Conservation (phyloP, 345 rosid species). For the Hypericum androsaemum region DNA sequence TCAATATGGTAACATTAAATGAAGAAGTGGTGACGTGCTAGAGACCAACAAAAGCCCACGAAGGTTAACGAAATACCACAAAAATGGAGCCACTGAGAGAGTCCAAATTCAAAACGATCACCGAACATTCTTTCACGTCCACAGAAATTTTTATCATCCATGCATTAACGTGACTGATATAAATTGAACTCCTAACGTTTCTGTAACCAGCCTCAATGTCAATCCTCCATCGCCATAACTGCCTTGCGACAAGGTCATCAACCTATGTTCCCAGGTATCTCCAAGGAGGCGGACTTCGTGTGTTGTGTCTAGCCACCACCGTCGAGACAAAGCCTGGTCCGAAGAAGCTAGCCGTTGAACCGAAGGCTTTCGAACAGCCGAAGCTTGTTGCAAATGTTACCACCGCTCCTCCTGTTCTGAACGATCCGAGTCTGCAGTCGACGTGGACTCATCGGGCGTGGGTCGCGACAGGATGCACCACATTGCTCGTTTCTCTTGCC, state of each 20-base stretch:
- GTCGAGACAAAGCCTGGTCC: conserved; percentile 26
- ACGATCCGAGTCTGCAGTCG: conserved; percentile 54
- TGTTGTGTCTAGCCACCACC: conserved; percentile 25
- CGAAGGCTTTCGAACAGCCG: conserved; percentile 12
- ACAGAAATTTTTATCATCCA: too few species aligned
- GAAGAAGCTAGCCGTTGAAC: conserved; percentile 18
- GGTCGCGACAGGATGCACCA: conserved; percentile 65
- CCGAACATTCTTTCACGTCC: too few species aligned
- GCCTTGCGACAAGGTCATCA: conserved; percentile 19
- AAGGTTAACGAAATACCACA: too few species aligned
- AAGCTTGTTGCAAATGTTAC: background rate
- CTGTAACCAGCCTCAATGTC: conserved; percentile 32
- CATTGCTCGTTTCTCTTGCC: conserved; percentile 44
- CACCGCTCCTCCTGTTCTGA: conserved; percentile 20
- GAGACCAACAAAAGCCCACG: too few species aligned
- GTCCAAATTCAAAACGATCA: too few species aligned
- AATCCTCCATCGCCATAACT: conserved; percentile 35
- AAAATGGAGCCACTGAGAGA: too few species aligned
- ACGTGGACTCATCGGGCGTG: conserved; percentile 68
- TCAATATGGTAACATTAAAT: too few species aligned
- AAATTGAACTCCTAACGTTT: too few species aligned
- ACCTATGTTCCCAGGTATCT: conserved; percentile 12
- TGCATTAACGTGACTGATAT: too few species aligned
- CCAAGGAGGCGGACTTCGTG: background rate
- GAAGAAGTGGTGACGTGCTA: too few species aligned